Evolutionary conservation across 2,329 filamentous ascomycete species (phyloP).

Genomic region (Pseudogymnoascus sp.): DNA sequence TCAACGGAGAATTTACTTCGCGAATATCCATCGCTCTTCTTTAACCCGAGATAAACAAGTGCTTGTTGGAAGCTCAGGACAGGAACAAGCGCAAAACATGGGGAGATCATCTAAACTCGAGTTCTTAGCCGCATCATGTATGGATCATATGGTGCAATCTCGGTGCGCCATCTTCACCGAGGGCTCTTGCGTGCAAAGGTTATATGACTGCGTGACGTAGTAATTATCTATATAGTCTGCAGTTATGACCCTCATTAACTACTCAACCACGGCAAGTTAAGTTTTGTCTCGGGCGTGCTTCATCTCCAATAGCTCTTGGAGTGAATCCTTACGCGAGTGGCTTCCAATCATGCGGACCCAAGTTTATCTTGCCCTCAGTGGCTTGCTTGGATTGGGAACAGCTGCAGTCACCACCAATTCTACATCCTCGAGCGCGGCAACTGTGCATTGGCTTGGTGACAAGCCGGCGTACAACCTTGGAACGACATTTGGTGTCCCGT

Average conservation of each 20-base stretch:
- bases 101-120: background rate
- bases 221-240: background rate
- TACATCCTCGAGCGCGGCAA: background rate
- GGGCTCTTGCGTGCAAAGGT: background rate
- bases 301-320: background rate
- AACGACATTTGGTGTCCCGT: constrained; percentile 21
- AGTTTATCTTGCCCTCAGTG: background rate
- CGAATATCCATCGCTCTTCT: background rate
- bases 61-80: background rate
- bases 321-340: background rate
- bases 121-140: background rate
- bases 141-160: constrained; percentile 3
- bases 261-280: background rate
- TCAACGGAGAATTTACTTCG: background rate
- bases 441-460: constrained; percentile 19
- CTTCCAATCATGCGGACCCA: constrained; percentile 1
- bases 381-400: background rate
- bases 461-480: constrained; percentile 17
- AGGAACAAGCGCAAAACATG: background rate
- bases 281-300: background rate
- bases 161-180: constrained; percentile 2
- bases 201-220: background rate
- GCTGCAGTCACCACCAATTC: background rate
- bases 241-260: background rate
- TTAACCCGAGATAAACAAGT: constrained; percentile 6